phyloP scores from a whole-genome alignment of 2,329 filamentous ascomycete genomes.

The Leptographium radiaticola region DNA sequence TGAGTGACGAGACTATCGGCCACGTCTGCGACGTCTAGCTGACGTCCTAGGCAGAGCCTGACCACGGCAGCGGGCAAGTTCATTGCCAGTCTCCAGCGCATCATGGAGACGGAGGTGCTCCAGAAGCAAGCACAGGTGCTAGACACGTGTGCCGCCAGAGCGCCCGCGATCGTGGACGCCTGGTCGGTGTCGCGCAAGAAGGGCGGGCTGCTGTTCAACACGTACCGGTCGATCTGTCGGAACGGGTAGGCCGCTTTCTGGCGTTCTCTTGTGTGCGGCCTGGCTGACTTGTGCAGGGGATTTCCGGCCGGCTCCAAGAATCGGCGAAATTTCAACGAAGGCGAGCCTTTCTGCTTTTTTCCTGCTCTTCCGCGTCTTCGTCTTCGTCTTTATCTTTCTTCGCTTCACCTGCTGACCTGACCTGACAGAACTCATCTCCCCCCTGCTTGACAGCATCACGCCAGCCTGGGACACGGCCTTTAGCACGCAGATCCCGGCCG shows the following conservation, averaged over 20 bases:
- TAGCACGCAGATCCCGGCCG: constrained; percentile 11
- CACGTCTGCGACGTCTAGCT: not conserved
- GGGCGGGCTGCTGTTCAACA: constrained; percentile 2
- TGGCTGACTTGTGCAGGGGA: not conserved
- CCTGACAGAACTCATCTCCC: not conserved
- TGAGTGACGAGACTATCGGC: not conserved
- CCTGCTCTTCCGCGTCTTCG: too few relatives aligned
- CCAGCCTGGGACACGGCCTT: constrained; percentile 18
- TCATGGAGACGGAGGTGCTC: constrained; percentile 2
- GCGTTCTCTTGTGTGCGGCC: not conserved
- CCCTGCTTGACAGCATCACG: constrained; percentile 1
- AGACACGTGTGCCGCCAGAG: not conserved
- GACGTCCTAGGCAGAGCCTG: not conserved
- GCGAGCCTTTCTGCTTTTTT: not conserved
- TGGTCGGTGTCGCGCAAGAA: not conserved
- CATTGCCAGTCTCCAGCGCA: not conserved
- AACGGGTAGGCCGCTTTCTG: not conserved
- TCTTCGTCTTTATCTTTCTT: not conserved
- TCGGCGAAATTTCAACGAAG: constrained; percentile 3
- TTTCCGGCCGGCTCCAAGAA: not conserved
- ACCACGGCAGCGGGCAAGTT: not conserved
- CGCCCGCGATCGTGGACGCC: not conserved
- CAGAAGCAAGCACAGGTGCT: not conserved
- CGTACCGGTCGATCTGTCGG: constrained; percentile 3
- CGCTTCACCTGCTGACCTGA: not conserved